Conservation (phyloP, 169 alveolate genomes). For the Eimeria zaria region DNA sequence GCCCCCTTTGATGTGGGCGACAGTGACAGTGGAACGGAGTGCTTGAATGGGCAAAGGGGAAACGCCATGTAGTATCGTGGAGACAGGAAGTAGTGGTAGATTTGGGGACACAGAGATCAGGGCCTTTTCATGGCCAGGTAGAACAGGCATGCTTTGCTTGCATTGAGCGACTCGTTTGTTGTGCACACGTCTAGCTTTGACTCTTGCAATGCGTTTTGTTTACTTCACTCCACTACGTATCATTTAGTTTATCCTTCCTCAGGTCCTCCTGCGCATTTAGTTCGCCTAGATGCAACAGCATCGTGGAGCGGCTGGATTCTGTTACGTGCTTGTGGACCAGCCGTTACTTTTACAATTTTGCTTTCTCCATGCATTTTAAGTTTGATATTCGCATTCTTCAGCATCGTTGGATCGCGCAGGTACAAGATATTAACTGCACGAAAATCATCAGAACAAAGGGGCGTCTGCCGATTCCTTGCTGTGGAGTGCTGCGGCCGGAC, state of each 20-base stretch:
- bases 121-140: background rate
- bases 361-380: background rate
- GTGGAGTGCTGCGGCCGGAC: background rate
- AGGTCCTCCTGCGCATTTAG: background rate
- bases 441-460: background rate
- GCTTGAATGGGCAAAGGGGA: background rate
- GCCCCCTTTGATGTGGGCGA: background rate
- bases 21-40: slow-evolving; percentile 28
- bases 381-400: background rate
- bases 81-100: background rate
- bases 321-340: background rate
- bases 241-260: background rate
- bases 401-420: background rate
- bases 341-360: background rate
- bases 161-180: background rate
- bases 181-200: background rate
- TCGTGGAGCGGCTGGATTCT: background rate
- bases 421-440: background rate
- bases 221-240: background rate
- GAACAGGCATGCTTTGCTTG: background rate
- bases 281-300: background rate
- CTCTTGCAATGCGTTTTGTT: no score
- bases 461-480: background rate
- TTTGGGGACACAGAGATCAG: background rate
- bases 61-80: background rate